A percentile compares a stretch with the other conserved stretches of the same genome.
Evolutionary conservation across 2,329 filamentous ascomycete genomes (phyloP).

Genomic region (Arthrinium phaeospermum): DNA sequence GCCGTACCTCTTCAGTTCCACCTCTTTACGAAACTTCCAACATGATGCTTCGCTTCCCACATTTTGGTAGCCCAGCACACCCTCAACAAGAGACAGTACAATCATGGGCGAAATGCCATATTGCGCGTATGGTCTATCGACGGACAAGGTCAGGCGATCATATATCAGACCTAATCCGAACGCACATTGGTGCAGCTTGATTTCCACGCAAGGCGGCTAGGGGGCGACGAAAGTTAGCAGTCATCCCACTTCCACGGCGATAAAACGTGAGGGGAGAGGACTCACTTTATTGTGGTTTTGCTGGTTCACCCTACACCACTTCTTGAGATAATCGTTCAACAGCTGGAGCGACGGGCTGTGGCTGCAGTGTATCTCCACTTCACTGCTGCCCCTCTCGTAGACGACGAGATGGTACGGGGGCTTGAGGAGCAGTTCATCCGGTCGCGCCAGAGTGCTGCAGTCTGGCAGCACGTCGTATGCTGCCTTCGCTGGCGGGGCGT

Average conservation of each 20-base stretch:
- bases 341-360: slow-evolving; percentile 53
- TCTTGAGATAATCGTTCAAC: slow-evolving; percentile 52
- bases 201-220: slow-evolving; percentile 49
- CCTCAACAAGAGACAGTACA: slow-evolving; percentile 52
- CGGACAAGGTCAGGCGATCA: slow-evolving; percentile 48
- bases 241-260: neutral
- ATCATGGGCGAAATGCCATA: slow-evolving; percentile 49
- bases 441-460: slow-evolving; percentile 47
- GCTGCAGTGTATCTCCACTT: slow-evolving; percentile 52
- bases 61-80: slow-evolving; percentile 51
- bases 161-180: slow-evolving; percentile 51
- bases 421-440: slow-evolving; percentile 52
- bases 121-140: slow-evolving; percentile 39
- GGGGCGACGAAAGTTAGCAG: neutral
- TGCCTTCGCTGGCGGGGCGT: neutral
- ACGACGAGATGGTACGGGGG: slow-evolving; percentile 56
- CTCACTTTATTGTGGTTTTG: slow-evolving; percentile 43
- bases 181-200: slow-evolving; percentile 49
- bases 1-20: slow-evolving; percentile 38
- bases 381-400: slow-evolving; percentile 33
- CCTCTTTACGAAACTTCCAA: slow-evolving; percentile 39
- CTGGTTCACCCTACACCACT: slow-evolving; percentile 53
- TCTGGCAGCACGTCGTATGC: slow-evolving; percentile 46
- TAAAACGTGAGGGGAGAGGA: no score
- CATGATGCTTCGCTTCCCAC: slow-evolving; percentile 32